Base-by-base conservation (phyloP, 257 asterid genomes). In the Solanum tacnaense region DNA sequence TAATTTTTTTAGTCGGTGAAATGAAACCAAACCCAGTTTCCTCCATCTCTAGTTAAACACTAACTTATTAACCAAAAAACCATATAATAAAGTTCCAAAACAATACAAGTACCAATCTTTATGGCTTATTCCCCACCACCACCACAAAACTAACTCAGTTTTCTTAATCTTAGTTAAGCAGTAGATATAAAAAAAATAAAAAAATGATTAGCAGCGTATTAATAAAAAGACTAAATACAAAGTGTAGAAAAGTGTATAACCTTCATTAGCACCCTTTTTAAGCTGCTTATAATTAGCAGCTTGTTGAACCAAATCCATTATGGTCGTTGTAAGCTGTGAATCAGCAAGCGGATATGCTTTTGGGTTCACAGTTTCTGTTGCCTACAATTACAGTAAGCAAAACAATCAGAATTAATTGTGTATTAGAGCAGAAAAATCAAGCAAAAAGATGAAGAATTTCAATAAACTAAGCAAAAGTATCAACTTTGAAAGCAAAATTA, bases 251-350 rank as follows among this genome's bases (percentile, higher is more conserved):
- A 15, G 82, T 35, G 3, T 74, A 58, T 10, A 10, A 96, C 99
- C 99, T 94, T 96, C 99, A 92, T 95, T 96, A 86, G 98, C 99
- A 13, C 99, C 98, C 93, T 96, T 96, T 52, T 96, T 96, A 88
- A 96, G 98, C 88, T 96, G 98, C 88, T 94, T 96, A 93, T 94
- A 95, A 70, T 96, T 94, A 32, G 98, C 94, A 86, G 98, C 99
- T 91, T 95, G 98, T 70, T 94, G 98, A 76, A 96, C 98, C 91
- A 96, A 88, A 90, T 96, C 99, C 87, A 94, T 91, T 23, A 96
- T 95, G 6, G 98, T 95, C 2, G 91, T 94, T 32, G 98, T 91
- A 90, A 96, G 92, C 89, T 95, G 96, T 32, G 98, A 88, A 90
- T 94, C 99, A 9, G 98, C 99, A 89, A 96, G 89, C 5, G 98